Evolutionary conservation across 208 protist species (phyloP).

Genomic region (Acanthamoeba culbertsoni): DNA sequence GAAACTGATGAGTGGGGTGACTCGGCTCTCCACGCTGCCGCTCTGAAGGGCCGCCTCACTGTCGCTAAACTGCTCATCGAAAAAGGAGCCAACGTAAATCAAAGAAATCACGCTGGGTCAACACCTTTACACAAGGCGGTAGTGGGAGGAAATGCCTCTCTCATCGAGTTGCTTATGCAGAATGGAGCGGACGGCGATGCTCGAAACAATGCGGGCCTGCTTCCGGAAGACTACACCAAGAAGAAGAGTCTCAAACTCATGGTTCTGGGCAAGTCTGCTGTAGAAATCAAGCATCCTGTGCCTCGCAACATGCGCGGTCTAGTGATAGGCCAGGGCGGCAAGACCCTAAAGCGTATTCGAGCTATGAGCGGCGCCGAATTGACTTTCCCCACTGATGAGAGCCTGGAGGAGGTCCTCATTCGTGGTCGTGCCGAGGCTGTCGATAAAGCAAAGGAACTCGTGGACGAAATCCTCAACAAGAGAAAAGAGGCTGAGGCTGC

Average conservation of each 20-base stretch:
- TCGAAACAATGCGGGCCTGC: background rate
- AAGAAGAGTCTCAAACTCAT: background rate
- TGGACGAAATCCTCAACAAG: slow-evolving; percentile 30
- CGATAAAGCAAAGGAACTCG: background rate
- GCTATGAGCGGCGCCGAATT: background rate
- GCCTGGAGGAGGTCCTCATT: background rate
- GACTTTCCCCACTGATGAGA: background rate
- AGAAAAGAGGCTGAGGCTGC: background rate
- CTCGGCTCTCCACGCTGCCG: slow-evolving; percentile 23
- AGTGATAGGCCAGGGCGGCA: slow-evolving; percentile 22
- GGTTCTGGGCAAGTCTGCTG: slow-evolving; percentile 15
- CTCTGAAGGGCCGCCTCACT: background rate
- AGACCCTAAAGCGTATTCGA: slow-evolving; percentile 41
- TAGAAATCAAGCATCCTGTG: background rate
- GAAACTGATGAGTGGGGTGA: slow-evolving; percentile 25
- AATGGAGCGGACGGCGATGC: background rate
- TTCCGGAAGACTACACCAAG: slow-evolving; percentile 52
- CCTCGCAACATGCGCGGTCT: background rate
- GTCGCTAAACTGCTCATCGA: background rate
- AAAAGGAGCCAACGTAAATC: background rate
- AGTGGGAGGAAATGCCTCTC: background rate
- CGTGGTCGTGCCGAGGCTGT: background rate
- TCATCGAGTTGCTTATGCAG: slow-evolving; percentile 1
- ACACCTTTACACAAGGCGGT: slow-evolving; percentile 36
- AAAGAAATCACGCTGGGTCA: background rate